phyloP scores from a whole-genome alignment of 2,329 filamentous ascomycete genomes.

The Geosmithia putterillii region DNA sequence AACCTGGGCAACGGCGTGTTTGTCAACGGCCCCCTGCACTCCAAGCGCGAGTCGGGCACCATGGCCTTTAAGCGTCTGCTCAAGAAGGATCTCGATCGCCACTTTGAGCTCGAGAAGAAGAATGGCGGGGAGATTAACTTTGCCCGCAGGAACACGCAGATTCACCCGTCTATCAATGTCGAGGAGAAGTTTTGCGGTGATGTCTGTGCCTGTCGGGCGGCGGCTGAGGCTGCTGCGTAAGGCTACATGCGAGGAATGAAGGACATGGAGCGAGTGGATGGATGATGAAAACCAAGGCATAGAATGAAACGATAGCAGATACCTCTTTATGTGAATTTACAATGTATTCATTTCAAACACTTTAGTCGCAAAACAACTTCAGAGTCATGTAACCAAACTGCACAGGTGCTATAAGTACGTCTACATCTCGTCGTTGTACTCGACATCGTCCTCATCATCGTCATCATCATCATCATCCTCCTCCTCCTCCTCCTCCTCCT shows the following conservation, averaged over 20 bases:
- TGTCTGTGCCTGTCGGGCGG: background rate
- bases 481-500: background rate
- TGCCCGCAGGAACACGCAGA: background rate
- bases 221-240: background rate
- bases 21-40: constrained; percentile 37
- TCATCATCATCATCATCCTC: no score
- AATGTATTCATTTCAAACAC: no score
- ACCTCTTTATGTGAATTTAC: no score
- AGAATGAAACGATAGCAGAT: no score
- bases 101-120: constrained; percentile 1
- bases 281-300: no score
- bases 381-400: no score
- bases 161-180: background rate
- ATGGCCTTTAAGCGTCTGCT: constrained; percentile 1
- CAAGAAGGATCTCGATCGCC: background rate
- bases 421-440: no score
- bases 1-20: constrained; percentile 38
- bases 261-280: no score
- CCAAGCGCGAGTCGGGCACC: constrained; percentile 9
- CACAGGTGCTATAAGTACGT: no score
- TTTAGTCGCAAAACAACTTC: no score
- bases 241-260: background rate
- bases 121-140: background rate
- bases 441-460: no score
- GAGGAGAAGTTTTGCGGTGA: constrained; percentile 1